These are phyloP conservation scores for Lecanoromycetidae sp. DNA, from an alignment of 2,329 filamentous ascomycete species.

Conservation along the genomic window DNA sequence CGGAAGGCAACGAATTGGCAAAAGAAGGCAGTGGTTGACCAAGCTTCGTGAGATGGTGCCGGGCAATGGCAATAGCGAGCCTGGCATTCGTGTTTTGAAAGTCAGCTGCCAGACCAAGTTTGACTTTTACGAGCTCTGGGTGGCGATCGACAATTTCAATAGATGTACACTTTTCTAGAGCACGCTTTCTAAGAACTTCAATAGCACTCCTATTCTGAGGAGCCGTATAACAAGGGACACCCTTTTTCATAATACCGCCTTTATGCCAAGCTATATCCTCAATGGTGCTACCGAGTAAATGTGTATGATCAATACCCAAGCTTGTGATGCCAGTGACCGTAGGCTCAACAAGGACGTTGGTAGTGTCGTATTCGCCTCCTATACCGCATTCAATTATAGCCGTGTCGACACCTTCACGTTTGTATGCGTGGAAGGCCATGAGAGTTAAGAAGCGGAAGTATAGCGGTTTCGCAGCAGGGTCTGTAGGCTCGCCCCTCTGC, in stretches of 20 bases:
- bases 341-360: constrained; percentile 66
- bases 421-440: constrained; percentile 73
- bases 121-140: constrained; percentile 34
- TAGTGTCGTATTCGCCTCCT: constrained; percentile 85
- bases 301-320: constrained; percentile 74
- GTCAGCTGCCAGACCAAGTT: constrained; percentile 47
- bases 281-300: constrained; percentile 65
- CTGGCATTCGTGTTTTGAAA: constrained; percentile 54
- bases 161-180: constrained; percentile 36
- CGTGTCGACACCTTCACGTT: constrained; percentile 60
- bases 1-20: constrained; percentile 40
- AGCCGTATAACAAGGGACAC: constrained; percentile 51
- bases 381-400: constrained; percentile 90
- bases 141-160: constrained; percentile 40
- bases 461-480: constrained; percentile 57
- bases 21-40: constrained; percentile 27
- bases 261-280: constrained; percentile 88
- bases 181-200: constrained; percentile 44
- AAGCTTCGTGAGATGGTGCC: constrained; percentile 29
- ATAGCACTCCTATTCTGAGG: constrained; percentile 44
- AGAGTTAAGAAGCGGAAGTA: constrained; percentile 90
- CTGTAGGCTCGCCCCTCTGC: constrained; percentile 41
- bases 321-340: constrained; percentile 64
- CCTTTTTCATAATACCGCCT: constrained; percentile 67
- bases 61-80: constrained; percentile 42